Percentiles rank a stretch among this genome's conserved stretches.
These are phyloP conservation scores for Trichoderma polysporum DNA, from an alignment of 2,329 filamentous ascomycete genomes.

Conservation along the genomic window DNA sequence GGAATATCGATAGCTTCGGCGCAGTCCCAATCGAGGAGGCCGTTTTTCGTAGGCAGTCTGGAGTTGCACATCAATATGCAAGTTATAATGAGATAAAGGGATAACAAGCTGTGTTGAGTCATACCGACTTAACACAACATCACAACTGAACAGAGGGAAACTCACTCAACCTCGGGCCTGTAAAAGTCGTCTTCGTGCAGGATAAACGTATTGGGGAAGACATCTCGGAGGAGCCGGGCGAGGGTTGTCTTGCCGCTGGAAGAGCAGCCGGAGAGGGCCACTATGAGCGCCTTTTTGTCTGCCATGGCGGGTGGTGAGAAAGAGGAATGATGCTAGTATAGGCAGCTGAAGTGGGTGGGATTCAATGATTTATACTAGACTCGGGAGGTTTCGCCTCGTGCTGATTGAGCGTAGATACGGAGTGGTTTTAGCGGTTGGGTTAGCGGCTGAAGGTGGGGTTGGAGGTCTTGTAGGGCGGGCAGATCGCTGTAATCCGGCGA, in stretches of 20 bases:
- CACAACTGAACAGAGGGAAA: neutral
- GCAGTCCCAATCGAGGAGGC: slow-evolving; percentile 89
- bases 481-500: neutral
- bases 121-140: neutral
- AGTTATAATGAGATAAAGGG: slow-evolving; percentile 17
- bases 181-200: slow-evolving; percentile 98
- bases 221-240: slow-evolving; percentile 75
- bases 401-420: neutral
- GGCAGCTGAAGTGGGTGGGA: neutral
- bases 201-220: slow-evolving; percentile 77
- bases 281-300: slow-evolving; percentile 52
- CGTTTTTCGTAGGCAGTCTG: slow-evolving; percentile 57
- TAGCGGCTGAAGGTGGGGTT: neutral
- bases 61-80: neutral
- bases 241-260: slow-evolving; percentile 95
- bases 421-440: slow-evolving; percentile 3
- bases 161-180: slow-evolving; percentile 70
- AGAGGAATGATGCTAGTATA: neutral
- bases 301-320: neutral
- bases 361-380: neutral
- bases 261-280: slow-evolving; percentile 86
- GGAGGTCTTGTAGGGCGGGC: neutral
- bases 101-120: neutral
- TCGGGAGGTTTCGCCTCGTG: neutral
- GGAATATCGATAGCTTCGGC: slow-evolving; percentile 72